Base-by-base conservation (phyloP, 2,329 filamentous ascomycete genomes). In the Botrytis paeoniae region DNA sequence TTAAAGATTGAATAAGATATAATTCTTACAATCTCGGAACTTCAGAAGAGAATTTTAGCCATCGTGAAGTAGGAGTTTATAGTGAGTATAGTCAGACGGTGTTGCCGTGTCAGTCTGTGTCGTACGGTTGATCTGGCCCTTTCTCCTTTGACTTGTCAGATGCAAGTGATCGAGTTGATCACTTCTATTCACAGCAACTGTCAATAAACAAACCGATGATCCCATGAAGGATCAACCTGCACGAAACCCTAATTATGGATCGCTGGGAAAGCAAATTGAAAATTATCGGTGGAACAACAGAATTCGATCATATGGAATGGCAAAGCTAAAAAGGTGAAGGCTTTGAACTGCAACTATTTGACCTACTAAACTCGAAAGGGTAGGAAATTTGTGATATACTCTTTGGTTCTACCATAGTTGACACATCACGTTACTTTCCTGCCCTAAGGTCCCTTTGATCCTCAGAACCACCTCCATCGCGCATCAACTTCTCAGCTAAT, bases 161-260 rank as follows among this genome's bases (percentile, higher is more conserved):
- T 54, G 64, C 48, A n/a, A 68, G 35, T 68, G 35, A 68, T 68
- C 37, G 35, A 29, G 25, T 32, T 68, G 45, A 54, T 68, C 64
- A 54, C 35, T 57, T 57, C 48, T 68, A 22, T 54, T 29, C 64
- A 41, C 35, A 57, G 64, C 48, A 48, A 57, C 35, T 54, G 14
- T 68, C 35, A 54, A 57, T 9, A 9, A 32, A 29, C 35, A 68
- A 29, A 57, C 1, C 18, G 41, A 65, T 22, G 41, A 65, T 68
- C 45, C 29, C 8, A 16, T 9, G 48, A 22, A 41, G 9, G 45
- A 57, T 57, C 10, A 41, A 29, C 45, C 29, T 22, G 45, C 35
- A 22, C 16, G 12, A n/a, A n/a, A 51, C 48, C n/a, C 48, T 16
- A 57, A 68, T 39, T 57, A 20, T 68, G 48, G 45, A 22, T 29